phyloP scores from a whole-genome alignment of 768 basidiomycete genomes.

The Mycena crocata region DNA sequence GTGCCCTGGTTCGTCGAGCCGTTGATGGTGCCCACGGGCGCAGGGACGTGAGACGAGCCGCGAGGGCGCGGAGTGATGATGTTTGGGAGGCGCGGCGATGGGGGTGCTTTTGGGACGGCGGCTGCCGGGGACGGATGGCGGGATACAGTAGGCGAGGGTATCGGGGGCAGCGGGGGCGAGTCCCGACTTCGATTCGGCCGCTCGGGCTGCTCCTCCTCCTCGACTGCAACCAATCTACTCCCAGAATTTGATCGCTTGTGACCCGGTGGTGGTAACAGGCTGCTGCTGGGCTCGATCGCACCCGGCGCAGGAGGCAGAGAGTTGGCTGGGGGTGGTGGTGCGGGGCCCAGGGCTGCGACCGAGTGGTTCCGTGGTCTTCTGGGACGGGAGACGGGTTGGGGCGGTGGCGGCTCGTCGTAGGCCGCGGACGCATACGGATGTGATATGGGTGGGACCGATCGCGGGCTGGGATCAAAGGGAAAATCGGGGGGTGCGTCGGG shows the following conservation, averaged over 20 bases:
- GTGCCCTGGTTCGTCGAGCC: constrained; percentile 70
- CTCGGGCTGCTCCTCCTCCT: constrained; percentile 68
- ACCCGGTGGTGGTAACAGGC: no score
- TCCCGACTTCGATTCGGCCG: constrained; percentile 50
- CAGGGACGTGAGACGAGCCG: constrained; percentile 62
- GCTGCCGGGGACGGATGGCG: constrained; percentile 50
- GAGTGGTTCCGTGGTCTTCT: constrained; percentile 67
- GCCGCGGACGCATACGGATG: constrained; percentile 66
- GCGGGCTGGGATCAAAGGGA: constrained; percentile 45
- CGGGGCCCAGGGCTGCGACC: constrained; percentile 63
- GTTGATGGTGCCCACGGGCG: constrained; percentile 63
- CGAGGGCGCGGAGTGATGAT: constrained; percentile 63
- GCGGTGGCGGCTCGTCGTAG: constrained; percentile 51
- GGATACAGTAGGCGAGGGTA: constrained; percentile 62
- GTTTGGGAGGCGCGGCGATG: constrained; percentile 63
- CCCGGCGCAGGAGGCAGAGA: constrained; percentile 71
- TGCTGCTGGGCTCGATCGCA: no score
- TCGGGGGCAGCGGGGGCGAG: constrained; percentile 75
- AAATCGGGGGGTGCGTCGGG: constrained; percentile 23
- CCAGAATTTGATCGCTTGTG: constrained; percentile 69
- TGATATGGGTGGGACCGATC: constrained; percentile 32
- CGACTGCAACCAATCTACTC: constrained; percentile 67
- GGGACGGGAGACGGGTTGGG: constrained; percentile 30
- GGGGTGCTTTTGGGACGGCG: constrained; percentile 52
- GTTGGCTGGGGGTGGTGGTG: constrained; percentile 71